A percentile compares a stretch with the other conserved stretches of the same genome.
Evolutionary conservation across 2,329 filamentous ascomycete genomes (phyloP).

Genomic region (Neopestalotiopsis clavispora): DNA sequence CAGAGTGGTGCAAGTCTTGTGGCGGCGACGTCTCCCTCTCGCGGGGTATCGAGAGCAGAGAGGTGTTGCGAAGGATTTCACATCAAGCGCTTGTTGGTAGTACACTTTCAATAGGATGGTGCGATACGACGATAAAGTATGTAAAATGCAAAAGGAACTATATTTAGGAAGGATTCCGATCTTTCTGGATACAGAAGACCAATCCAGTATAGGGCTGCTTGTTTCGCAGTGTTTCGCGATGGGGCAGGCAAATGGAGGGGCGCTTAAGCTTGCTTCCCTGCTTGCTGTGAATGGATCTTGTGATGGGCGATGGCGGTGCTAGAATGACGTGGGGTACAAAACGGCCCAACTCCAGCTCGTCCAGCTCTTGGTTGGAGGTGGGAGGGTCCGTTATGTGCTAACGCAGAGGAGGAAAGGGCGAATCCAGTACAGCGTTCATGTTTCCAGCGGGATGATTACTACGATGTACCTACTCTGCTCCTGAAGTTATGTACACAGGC

Average conservation of each 20-base stretch:
- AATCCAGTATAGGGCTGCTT: neutral
- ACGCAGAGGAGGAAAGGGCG: neutral
- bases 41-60: neutral
- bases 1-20: neutral
- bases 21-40: neutral
- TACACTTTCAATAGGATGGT: neutral
- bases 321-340: conserved; percentile 5
- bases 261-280: neutral
- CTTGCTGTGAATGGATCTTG: conserved; percentile 9
- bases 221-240: neutral
- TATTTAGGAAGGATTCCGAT: conserved; percentile 3
- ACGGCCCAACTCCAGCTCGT: neutral
- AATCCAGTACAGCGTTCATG: neutral
- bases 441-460: neutral
- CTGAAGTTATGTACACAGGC: too few species aligned
- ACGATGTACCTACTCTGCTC: neutral
- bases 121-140: neutral
- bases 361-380: neutral
- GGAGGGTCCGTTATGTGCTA: neutral
- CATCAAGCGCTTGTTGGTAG: neutral
- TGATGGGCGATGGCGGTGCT: conserved; percentile 2
- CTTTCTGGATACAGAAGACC: neutral
- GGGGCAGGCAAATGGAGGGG: neutral
- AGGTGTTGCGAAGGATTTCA: neutral
- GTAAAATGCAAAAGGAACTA: neutral